These are phyloP conservation scores for Gillenia trifoliata DNA, from an alignment of 306 rosid genomes.

Conservation along the genomic window DNA sequence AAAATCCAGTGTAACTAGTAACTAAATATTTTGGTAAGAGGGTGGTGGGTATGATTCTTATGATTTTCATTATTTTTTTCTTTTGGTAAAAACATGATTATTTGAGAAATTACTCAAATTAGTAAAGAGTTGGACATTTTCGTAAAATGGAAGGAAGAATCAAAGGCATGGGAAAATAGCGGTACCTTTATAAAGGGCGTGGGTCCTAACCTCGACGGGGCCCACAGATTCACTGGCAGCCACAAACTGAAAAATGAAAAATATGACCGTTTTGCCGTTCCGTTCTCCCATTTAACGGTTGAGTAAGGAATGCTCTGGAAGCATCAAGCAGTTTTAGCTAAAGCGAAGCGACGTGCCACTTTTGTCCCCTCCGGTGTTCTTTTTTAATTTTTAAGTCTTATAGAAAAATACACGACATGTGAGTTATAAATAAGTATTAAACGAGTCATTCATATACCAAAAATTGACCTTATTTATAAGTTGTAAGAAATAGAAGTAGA, in stretches of 20 bases:
- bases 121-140: neutral
- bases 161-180: neutral
- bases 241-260: neutral
- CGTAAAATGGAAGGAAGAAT: neutral
- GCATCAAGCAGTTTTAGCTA: neutral
- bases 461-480: too few species aligned
- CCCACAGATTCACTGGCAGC: slow-evolving; percentile 8
- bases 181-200: neutral
- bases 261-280: slow-evolving; percentile 7
- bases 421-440: too few species aligned
- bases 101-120: too few species aligned
- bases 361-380: neutral
- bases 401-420: too few species aligned
- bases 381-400: too few species aligned
- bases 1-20: too few species aligned
- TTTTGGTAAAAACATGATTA: too few species aligned
- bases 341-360: neutral
- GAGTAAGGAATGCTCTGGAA: neutral
- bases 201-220: neutral
- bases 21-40: too few species aligned
- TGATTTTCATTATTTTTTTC: too few species aligned
- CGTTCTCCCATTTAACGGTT: neutral
- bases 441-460: too few species aligned
- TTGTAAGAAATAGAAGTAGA: too few species aligned
- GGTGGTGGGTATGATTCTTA: too few species aligned